These are phyloP conservation scores for Chamaecrista fasciculata DNA, from an alignment of 306 rosid species.

Conservation along the genomic window DNA sequence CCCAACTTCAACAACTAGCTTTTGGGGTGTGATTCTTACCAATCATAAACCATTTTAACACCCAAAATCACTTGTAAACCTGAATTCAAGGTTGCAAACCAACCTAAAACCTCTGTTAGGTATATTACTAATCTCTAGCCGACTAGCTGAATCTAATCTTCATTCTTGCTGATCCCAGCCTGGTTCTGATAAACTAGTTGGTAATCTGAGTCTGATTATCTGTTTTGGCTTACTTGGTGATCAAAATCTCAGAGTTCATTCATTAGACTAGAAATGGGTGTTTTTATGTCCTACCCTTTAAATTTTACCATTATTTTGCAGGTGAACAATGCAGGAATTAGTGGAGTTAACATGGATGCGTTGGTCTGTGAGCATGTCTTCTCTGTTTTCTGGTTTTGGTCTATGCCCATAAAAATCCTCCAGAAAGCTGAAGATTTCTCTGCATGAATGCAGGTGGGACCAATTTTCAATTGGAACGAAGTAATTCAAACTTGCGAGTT, in stretches of 20 bases:
- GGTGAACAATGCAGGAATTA: conserved; percentile 20
- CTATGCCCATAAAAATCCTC: background rate
- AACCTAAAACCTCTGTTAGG: background rate
- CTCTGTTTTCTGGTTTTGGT: background rate
- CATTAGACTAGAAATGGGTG: background rate
- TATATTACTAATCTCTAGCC: background rate
- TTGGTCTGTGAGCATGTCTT: background rate
- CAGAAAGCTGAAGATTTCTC: background rate
- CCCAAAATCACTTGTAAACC: background rate
- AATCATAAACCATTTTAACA: background rate
- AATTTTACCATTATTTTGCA: background rate
- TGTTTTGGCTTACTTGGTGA: background rate
- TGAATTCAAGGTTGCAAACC: background rate
- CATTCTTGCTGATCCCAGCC: background rate
- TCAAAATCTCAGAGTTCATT: background rate
- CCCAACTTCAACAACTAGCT: no score
- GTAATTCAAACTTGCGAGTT: conserved; percentile 26
- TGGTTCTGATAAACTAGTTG: background rate
- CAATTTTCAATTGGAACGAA: background rate
- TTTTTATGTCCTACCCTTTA: background rate
- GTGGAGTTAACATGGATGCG: background rate
- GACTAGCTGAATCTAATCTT: background rate
- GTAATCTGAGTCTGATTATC: background rate
- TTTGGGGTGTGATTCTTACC: background rate
- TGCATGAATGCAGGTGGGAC: background rate